A percentile compares a stretch with the other conserved stretches of the same genome.
Conservation (phyloP, 2,329 filamentous ascomycete genomes). For the Ampelomyces quisqualis region DNA sequence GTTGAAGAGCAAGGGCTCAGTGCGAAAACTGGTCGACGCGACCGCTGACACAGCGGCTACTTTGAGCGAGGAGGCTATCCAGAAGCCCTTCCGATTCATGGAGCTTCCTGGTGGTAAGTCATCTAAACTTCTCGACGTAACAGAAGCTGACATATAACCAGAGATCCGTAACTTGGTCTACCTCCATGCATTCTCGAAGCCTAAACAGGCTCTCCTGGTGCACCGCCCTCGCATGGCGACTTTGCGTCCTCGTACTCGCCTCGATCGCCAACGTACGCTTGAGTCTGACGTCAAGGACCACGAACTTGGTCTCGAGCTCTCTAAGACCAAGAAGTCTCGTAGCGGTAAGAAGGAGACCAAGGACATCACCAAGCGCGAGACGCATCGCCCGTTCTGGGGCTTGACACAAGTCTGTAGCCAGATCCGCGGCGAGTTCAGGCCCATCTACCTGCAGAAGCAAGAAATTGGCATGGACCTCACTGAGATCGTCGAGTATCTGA, state of each 20-base stretch:
- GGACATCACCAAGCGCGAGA: conserved; percentile 8
- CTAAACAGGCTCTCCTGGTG: conserved; percentile 26
- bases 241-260: conserved; percentile 25
- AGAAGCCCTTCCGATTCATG: conserved; percentile 17
- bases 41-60: neutral
- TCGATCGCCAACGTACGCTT: conserved; percentile 18
- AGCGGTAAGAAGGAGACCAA: conserved; percentile 4
- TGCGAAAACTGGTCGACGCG: neutral
- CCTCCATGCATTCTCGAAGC: conserved; percentile 6
- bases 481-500: conserved; percentile 19
- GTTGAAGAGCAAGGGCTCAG: neutral
- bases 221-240: conserved; percentile 28
- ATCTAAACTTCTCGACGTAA: neutral
- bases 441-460: conserved; percentile 24
- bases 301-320: conserved; percentile 12
- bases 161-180: conserved; percentile 37
- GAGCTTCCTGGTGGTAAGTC: conserved; percentile 26
- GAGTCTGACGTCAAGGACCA: conserved; percentile 17
- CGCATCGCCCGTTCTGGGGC: conserved; percentile 27
- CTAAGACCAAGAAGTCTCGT: neutral
- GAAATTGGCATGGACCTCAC: conserved; percentile 33
- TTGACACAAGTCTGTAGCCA: conserved; percentile 30
- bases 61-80: neutral
- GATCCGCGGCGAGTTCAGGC: conserved; percentile 30
- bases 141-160: conserved; percentile 10